These are phyloP conservation scores for Globisporangium nodosum DNA, from an alignment of 352 stramenopile species.

Conservation along the genomic window DNA sequence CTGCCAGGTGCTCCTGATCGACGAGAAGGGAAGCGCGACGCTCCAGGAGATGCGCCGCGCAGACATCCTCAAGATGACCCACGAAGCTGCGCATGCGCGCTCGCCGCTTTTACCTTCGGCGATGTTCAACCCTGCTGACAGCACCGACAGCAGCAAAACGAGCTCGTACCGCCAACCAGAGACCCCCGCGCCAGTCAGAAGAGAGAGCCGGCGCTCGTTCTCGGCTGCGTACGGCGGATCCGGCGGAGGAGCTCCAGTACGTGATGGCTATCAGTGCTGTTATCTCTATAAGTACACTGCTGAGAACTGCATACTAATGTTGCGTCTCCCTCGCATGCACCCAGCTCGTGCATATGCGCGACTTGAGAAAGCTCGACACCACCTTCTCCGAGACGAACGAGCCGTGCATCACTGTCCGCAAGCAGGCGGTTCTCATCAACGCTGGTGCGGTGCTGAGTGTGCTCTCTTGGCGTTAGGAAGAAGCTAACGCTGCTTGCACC, in stretches of 20 bases:
- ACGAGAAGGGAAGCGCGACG: conserved; percentile 5
- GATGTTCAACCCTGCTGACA: not conserved
- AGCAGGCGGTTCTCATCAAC: conserved; percentile 43
- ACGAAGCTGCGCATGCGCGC: conserved; percentile 7
- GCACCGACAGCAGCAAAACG: conserved; percentile 1
- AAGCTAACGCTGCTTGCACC: not conserved
- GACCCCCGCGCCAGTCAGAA: not conserved
- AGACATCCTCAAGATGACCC: conserved; percentile 17
- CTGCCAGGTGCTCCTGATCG: conserved; percentile 15
- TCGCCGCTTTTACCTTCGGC: not conserved
- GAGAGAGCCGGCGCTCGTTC: conserved; percentile 1
- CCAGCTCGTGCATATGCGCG: conserved; percentile 50
- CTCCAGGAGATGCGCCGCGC: conserved; percentile 15
- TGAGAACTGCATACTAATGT: not conserved
- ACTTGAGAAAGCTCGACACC: conserved; percentile 66
- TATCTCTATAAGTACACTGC: not conserved
- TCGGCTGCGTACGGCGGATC: not conserved
- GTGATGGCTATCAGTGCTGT: not conserved
- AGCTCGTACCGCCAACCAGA: conserved; percentile 1
- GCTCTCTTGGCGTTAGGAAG: not conserved
- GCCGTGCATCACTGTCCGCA: conserved; percentile 28
- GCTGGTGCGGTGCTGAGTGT: not conserved
- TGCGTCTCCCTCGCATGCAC: not conserved
- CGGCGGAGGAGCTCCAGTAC: conserved; percentile 1
- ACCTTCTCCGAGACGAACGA: conserved; percentile 58